Evolutionary conservation across 768 basidiomycete species (phyloP).

Genomic region (Mycena leptocephala): DNA sequence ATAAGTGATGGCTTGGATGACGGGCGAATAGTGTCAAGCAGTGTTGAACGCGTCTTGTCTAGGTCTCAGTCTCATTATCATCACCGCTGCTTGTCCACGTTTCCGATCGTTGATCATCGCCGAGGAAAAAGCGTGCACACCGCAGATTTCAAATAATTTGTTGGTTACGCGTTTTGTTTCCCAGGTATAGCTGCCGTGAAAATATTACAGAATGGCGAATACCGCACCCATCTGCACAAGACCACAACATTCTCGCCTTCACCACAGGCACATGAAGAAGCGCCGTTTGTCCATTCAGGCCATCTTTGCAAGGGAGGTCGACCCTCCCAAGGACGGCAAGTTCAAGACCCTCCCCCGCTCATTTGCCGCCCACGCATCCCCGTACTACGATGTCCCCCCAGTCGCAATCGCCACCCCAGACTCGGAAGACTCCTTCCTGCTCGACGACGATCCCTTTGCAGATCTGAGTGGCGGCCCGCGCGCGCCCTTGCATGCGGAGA

Average conservation of each 20-base stretch:
- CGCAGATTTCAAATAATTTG: no score
- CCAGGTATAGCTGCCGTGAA: neutral
- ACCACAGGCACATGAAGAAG: conserved; percentile 29
- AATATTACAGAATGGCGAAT: neutral
- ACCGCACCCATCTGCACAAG: neutral
- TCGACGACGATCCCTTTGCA: conserved; percentile 86
- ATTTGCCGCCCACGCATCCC: conserved; percentile 26
- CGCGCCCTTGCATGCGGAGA: neutral
- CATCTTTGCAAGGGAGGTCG: conserved; percentile 13
- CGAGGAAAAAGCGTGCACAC: no score
- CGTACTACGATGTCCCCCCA: conserved; percentile 21
- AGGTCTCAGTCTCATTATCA: no score
- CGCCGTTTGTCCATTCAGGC: conserved; percentile 33
- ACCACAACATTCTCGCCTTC: neutral
- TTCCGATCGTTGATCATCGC: no score
- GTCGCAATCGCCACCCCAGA: neutral
- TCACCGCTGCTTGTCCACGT: no score
- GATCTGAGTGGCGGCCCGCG: conserved; percentile 57
- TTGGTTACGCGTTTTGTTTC: no score
- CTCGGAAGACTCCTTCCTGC: conserved; percentile 53
- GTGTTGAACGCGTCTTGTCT: no score
- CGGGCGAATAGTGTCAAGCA: no score
- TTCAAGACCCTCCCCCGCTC: conserved; percentile 47
- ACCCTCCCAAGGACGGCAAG: conserved; percentile 16
- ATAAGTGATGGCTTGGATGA: no score